Evolutionary conservation across 2,329 filamentous ascomycete genomes (phyloP).

Genomic region (Thelonectria blattea): DNA sequence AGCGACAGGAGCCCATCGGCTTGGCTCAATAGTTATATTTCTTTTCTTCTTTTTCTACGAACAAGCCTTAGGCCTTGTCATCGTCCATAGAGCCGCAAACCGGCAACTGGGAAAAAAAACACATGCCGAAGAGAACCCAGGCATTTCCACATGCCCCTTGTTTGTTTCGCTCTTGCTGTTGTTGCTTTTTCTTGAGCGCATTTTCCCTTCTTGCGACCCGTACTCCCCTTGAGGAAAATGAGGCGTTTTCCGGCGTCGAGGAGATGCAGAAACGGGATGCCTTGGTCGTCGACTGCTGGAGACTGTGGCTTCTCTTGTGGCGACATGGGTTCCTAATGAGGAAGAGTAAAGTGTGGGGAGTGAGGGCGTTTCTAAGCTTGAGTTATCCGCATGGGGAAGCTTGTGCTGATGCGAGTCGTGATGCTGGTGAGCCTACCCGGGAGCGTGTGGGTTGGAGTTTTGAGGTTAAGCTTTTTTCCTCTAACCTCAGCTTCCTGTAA

Average conservation of each 20-base stretch:
- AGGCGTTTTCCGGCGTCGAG: neutral
- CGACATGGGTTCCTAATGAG: neutral
- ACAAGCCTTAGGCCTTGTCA: conserved; percentile 1
- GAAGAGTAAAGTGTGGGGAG: neutral
- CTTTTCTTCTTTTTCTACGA: conserved; percentile 12
- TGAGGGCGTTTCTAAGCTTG: neutral
- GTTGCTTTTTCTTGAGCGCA: neutral
- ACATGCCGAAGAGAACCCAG: neutral
- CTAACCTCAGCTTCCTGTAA: too few relatives aligned
- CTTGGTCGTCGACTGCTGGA: neutral
- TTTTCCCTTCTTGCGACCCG: neutral
- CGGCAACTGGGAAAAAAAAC: neutral
- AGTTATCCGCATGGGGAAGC: neutral
- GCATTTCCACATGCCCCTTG: conserved; percentile 2
- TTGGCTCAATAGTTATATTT: neutral
- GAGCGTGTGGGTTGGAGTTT: too few relatives aligned
- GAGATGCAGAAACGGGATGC: conserved; percentile 5
- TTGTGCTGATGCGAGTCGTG: neutral
- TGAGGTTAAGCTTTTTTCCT: too few relatives aligned
- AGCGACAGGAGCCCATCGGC: neutral
- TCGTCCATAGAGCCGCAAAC: neutral
- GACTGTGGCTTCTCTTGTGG: neutral
- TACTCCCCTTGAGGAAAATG: neutral
- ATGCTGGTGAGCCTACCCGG: neutral
- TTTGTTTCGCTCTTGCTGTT: neutral